These are phyloP conservation scores for Nemania sp. DNA, from an alignment of 2,329 filamentous ascomycete genomes.

Conservation along the genomic window DNA sequence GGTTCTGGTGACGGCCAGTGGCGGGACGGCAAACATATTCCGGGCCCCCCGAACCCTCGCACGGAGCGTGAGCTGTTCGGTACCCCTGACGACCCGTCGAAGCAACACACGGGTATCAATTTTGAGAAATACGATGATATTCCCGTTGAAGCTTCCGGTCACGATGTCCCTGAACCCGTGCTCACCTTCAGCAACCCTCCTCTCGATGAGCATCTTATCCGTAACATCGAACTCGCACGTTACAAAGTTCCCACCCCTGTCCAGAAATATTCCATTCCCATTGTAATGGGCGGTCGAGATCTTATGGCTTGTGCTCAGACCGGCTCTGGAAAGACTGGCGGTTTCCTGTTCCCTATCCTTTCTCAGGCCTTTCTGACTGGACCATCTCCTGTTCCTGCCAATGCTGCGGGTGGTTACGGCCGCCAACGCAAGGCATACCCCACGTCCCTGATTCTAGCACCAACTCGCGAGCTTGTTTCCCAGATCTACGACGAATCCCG, in stretches of 20 bases:
- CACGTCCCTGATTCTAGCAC: constrained; percentile 92
- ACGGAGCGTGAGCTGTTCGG: constrained; percentile 96
- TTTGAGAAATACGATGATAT: constrained; percentile 99
- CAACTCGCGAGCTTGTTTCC: constrained; percentile 96
- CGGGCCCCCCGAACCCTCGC: constrained; percentile 84
- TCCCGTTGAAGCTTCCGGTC: constrained; percentile 93
- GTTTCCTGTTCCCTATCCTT: constrained; percentile 98
- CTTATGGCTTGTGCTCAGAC: constrained; percentile 99
- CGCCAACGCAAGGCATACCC: constrained; percentile 98
- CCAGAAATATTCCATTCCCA: constrained; percentile 99
- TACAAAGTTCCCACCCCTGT: constrained; percentile 97
- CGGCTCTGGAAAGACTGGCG: constrained; percentile 99
- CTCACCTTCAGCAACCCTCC: constrained; percentile 91
- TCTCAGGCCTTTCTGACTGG: constrained; percentile 96
- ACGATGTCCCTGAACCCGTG: constrained; percentile 90
- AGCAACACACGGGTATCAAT: constrained; percentile 98
- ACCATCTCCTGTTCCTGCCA: constrained; percentile 69
- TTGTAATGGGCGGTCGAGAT: constrained; percentile 96
- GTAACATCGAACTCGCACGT: constrained; percentile 90
- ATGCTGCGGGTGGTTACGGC: constrained; percentile 70
- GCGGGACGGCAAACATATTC: constrained; percentile 94
- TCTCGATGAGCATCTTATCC: constrained; percentile 88
- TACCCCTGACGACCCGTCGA: constrained; percentile 83
- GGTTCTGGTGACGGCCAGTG: constrained; percentile 95
- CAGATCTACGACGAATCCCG: constrained; percentile 97